Base-by-base conservation (phyloP, 805 yeast species). In the Candida gorgasii region DNA sequence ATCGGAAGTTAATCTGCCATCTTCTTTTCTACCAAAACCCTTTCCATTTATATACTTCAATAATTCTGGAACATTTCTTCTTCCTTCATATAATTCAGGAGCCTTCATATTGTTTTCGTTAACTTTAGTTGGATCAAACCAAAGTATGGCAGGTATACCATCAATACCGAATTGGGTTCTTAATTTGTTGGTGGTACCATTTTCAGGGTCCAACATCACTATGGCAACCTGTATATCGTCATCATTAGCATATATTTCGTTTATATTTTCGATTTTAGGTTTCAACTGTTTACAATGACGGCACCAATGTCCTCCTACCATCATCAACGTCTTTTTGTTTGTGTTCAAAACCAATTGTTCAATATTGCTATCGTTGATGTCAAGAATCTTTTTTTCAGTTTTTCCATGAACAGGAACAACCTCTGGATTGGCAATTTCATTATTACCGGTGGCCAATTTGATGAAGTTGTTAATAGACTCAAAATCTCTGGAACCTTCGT, bases 221-320 rank as follows among this genome's bases (percentile, higher is more conserved):
- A 43, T 13, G 4, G 35, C 53, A 7, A 46, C 42, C 33, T 46
- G 48, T n/a, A 49, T 22, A 11, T 37, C 34, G 5, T 62, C 50
- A 45, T 77, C 73, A 24, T 60, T 73, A 15, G 50, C 51, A 33
- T 63, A 72, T 35, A 75, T 74, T 2, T 73, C 61, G n/a, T 61
- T 55, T 39, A 81, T 61, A 38, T 62, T 47, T 33, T 69, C 74
- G 67, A 79, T 78, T 8, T 58, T 61, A 2, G 85, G 84, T 44
- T 69, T 65, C 50, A 82, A 61, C 14, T 63, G 59, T 58, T 75
- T 69, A 63, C 87, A 82, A 54, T 76, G 73, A 15, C 68, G 73
- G 56, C 87, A 80, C 82, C 84, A 76, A 29, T 73, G 66, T 12
- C 84, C 79, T 4, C 86, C 76, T 52, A 84, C 76, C 2, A 78